phyloP scores from a whole-genome alignment of 2,329 filamentous ascomycete genomes.

The Teratosphaeria pseudoeucalypti region DNA sequence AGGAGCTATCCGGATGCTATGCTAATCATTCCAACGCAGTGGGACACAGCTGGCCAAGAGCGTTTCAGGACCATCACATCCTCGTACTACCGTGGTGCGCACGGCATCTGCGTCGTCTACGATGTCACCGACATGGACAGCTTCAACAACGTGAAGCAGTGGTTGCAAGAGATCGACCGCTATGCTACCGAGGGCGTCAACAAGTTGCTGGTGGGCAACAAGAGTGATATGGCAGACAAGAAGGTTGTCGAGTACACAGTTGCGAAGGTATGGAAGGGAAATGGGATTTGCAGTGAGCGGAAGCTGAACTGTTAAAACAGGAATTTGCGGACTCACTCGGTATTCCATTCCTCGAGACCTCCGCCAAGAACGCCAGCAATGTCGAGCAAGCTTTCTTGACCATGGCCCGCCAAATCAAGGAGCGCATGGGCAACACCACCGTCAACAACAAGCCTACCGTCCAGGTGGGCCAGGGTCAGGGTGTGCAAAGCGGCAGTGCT shows the following conservation, averaged over 20 bases:
- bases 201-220: slow-evolving; percentile 98
- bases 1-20: not conserved
- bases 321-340: slow-evolving; percentile 98
- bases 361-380: slow-evolving; percentile 98
- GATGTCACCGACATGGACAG: slow-evolving; percentile 99
- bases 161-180: slow-evolving; percentile 98
- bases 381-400: slow-evolving; percentile 99
- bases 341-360: slow-evolving; percentile 99
- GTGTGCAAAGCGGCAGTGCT: slow-evolving; percentile 76
- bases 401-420: slow-evolving; percentile 99
- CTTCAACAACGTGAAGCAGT: slow-evolving; percentile 99
- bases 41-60: slow-evolving; percentile 98
- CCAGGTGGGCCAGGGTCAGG: slow-evolving; percentile 88
- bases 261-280: slow-evolving; percentile 66
- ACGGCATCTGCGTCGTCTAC: slow-evolving; percentile 99
- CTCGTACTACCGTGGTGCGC: slow-evolving; percentile 97
- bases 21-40: slow-evolving; percentile 46
- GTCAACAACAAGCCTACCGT: slow-evolving; percentile 99
- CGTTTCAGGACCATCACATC: slow-evolving; percentile 99
- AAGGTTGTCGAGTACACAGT: slow-evolving; percentile 99
- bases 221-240: slow-evolving; percentile 99
- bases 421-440: slow-evolving; percentile 94
- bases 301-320: slow-evolving; percentile 38
- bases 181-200: slow-evolving; percentile 99
- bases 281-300: not conserved